Evolutionary conservation across 2,329 filamentous ascomycete species (phyloP).

Genomic region (Colletotrichum tropicicola): DNA sequence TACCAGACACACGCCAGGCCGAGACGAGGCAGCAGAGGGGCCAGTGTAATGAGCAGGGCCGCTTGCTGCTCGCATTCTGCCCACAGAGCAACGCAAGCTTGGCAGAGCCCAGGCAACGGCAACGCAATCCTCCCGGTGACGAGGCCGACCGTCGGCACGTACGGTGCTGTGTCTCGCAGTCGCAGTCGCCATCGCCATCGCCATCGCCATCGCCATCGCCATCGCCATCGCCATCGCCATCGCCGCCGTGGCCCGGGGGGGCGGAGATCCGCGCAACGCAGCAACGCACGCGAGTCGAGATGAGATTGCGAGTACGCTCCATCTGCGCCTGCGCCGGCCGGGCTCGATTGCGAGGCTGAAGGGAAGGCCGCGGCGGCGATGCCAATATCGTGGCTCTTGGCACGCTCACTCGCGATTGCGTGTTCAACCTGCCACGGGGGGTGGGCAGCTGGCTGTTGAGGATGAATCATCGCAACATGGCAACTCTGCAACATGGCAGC

Average conservation of each 20-base stretch:
- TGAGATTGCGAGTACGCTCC: not conserved
- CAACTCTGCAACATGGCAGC: too few species aligned
- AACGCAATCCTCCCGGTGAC: conserved; percentile 21
- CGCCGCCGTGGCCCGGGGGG: not conserved
- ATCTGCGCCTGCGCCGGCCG: not conserved
- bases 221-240: not conserved
- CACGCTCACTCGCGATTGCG: too few species aligned
- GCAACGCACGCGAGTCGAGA: not conserved
- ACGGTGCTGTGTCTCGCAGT: not conserved
- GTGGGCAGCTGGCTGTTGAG: too few species aligned
- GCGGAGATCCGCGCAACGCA: conserved; percentile 6
- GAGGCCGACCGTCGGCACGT: too few species aligned
- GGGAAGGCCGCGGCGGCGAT: too few species aligned
- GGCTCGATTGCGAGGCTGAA: not conserved
- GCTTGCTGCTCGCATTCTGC: not conserved
- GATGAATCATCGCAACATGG: too few species aligned
- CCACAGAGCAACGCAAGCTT: conserved; percentile 21
- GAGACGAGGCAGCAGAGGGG: conserved; percentile 4
- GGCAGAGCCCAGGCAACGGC: conserved; percentile 10
- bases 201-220: not conserved
- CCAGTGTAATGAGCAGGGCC: not conserved
- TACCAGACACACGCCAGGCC: conserved; percentile 20
- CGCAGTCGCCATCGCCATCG: not conserved
- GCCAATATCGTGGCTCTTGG: too few species aligned
- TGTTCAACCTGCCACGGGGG: too few species aligned